Percentiles rank a stretch among this genome's conserved stretches.
These are phyloP conservation scores for Rosellinia necatrix DNA, from an alignment of 2,329 filamentous ascomycete species.

Conservation along the genomic window DNA sequence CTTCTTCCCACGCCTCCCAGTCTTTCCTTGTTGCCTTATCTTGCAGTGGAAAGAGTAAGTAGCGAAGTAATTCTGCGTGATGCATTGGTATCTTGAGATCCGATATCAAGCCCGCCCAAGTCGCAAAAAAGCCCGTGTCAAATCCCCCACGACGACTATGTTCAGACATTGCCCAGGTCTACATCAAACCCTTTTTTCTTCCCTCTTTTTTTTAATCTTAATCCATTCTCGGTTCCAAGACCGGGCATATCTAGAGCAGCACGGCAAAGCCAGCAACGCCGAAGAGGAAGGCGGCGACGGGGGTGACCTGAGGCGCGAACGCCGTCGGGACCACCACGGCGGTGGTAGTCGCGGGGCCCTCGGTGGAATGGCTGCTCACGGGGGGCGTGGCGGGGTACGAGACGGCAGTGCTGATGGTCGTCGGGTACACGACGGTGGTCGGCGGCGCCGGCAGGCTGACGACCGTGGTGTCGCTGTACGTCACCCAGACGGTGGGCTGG, in stretches of 20 bases:
- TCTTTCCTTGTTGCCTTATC: not conserved
- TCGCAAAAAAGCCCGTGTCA: not conserved
- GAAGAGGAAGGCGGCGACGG: constrained; percentile 34
- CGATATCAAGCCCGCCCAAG: not conserved
- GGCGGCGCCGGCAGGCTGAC: constrained; percentile 38
- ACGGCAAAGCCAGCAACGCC: constrained; percentile 37
- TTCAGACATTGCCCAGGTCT: not conserved
- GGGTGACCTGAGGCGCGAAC: constrained; percentile 27
- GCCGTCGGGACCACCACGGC: constrained; percentile 17
- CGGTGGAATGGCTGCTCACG: not conserved
- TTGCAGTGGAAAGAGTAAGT: not conserved
- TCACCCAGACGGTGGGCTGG: constrained; percentile 41
- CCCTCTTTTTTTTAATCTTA: not conserved
- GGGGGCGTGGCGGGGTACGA: not conserved
- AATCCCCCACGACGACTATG: not conserved
- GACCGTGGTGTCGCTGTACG: constrained; percentile 40
- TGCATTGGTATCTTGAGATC: not conserved
- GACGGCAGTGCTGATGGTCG: constrained; percentile 23
- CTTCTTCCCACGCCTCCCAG: not conserved
- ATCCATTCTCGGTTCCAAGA: constrained; percentile 7
- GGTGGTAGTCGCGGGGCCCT: constrained; percentile 1
- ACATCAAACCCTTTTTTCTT: too few species aligned
- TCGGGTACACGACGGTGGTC: constrained; percentile 31
- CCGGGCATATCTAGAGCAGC: constrained; percentile 30
- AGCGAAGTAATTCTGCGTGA: not conserved